Evolutionary conservation across 202 grass and related monocot species (phyloP).

Genomic region (Carex arenaria): DNA sequence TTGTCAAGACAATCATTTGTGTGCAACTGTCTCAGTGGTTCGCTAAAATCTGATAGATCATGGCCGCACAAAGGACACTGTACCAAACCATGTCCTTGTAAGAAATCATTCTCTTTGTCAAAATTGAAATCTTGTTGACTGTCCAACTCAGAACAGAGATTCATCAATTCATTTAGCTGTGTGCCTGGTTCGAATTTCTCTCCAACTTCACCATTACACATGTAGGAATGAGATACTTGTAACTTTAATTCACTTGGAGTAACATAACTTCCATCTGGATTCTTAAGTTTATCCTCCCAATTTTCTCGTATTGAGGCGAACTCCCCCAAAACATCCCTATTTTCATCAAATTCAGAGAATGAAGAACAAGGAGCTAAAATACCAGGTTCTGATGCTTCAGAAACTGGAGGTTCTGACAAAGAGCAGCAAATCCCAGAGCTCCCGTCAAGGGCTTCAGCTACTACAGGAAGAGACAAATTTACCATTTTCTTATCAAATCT

Average conservation of each 20-base stretch:
- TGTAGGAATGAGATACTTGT: not conserved
- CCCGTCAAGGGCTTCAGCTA: slow-evolving; percentile 33
- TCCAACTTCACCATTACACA: slow-evolving; percentile 23
- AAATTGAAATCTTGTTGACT: slow-evolving; percentile 24
- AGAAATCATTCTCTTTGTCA: not conserved
- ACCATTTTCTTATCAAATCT: slow-evolving; percentile 10
- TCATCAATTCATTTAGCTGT: slow-evolving; percentile 81
- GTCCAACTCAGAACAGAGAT: slow-evolving; percentile 51
- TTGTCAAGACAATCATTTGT: slow-evolving; percentile 84
- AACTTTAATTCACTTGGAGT: slow-evolving; percentile 36
- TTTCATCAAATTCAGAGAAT: not conserved
- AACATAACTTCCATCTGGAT: slow-evolving; percentile 10
- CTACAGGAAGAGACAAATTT: not conserved
- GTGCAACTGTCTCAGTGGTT: slow-evolving; percentile 45
- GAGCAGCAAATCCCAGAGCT: slow-evolving; percentile 20
- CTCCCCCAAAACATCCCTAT: not conserved
- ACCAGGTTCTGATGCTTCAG: not conserved
- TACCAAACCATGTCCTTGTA: slow-evolving; percentile 29
- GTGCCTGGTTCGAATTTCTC: slow-evolving; percentile 71
- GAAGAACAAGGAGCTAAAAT: not conserved
- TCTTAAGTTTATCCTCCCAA: not conserved
- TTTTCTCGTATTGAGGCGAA: slow-evolving; percentile 16
- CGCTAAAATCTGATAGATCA: slow-evolving; percentile 62
- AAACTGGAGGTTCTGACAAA: slow-evolving; percentile 14
- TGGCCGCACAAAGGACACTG: slow-evolving; percentile 75